Base-by-base conservation (phyloP, 805 yeast genomes). In the Lipomyces sp. region DNA sequence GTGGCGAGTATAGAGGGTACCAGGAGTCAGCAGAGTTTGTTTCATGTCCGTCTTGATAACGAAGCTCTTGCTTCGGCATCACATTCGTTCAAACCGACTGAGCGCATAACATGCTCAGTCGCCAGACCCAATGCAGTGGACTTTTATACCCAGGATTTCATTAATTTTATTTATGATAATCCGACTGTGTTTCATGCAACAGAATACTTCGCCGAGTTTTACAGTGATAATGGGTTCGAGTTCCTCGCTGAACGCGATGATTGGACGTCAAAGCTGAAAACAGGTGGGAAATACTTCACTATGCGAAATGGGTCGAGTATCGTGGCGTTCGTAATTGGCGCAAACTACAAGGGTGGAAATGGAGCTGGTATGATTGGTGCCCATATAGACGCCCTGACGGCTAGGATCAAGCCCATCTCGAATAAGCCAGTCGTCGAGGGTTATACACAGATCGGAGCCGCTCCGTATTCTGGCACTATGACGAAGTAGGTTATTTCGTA, bases 401-500 rank as follows among this genome's bases (percentile, higher is more conserved):
- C 64, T 24, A 64, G 64, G 57, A 80, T 91, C 75, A 90, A 90
- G 79, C 96, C 97, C 0, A 79, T 82, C 61, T 88, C 93, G 13
- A 80, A 80, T 65, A 88, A 87, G 74, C 73, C 75, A 7, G 78
- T 81, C 8, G 85, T 87, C 18, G 92, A 89, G 63, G 96, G 96
- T 32, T 90, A 84, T 76, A 90, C 89, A 71, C 77, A 88, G 55
- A 79, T 90, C 35, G 97, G 95, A 4, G 92, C 89, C 48, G 93
- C 96, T 0, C 91, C 93, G 1, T 91, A 90, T 75, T 85, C 90
- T 29, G 94, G 94, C 45, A 87, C 90, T 1, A 76, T 89, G 65
- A 53, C 57, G 3, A 51, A 50, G 62, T 59, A 30, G 11, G 62
- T 56, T 18, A 18, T 24, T 60, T 37, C 11, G 4, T 59, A 24